phyloP scores from a whole-genome alignment of 2,329 filamentous ascomycete genomes.

The Davidsoniella neocaledoniae region DNA sequence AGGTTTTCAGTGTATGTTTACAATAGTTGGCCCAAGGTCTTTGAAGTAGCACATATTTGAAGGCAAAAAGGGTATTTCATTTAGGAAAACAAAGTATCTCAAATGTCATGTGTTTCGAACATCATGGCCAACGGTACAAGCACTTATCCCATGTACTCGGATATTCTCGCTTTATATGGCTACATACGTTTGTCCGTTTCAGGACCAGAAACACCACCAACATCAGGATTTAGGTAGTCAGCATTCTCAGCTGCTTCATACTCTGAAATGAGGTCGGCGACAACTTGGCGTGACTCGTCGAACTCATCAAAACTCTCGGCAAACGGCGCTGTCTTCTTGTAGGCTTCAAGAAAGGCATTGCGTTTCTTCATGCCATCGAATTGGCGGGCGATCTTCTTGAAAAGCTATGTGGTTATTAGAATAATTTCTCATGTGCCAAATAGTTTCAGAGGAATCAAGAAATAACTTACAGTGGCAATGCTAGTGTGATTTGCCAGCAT shows the following conservation, averaged over 20 bases:
- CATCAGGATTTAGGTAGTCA: slow-evolving; percentile 71
- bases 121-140: not conserved
- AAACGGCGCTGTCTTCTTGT: slow-evolving; percentile 92
- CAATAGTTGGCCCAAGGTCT: not conserved
- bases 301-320: slow-evolving; percentile 85
- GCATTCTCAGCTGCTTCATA: slow-evolving; percentile 90
- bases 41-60: not conserved
- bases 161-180: not conserved
- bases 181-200: slow-evolving; percentile 10
- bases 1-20: not conserved
- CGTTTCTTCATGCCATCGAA: slow-evolving; percentile 92
- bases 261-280: slow-evolving; percentile 78
- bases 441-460: not conserved
- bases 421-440: not conserved
- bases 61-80: no score
- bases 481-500: slow-evolving; percentile 98
- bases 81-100: no score
- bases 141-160: not conserved
- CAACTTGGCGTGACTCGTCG: slow-evolving; percentile 83
- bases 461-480: slow-evolving; percentile 51
- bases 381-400: slow-evolving; percentile 82
- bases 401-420: slow-evolving; percentile 37
- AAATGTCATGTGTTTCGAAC: no score
- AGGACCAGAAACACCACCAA: slow-evolving; percentile 23
- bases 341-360: slow-evolving; percentile 89